Conservation (phyloP, 192 early-diverging fungal genomes). For the Coemansia sp. region DNA sequence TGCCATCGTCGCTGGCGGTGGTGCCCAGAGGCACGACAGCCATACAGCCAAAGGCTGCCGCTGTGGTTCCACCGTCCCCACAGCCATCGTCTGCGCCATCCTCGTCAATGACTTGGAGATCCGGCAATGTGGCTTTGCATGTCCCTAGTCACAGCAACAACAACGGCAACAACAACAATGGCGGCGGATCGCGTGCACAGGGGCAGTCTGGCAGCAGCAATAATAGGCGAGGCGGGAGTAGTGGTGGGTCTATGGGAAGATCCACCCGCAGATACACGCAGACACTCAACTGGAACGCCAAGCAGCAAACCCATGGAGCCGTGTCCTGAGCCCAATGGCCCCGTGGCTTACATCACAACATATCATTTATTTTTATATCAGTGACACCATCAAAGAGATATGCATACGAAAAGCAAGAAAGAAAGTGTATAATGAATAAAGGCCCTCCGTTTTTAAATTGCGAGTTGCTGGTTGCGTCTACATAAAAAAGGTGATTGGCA, state of each 20-base stretch:
- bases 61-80: conserved; percentile 13
- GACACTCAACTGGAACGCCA: conserved; percentile 23
- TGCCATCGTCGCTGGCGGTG: not conserved
- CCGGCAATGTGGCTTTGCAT: conserved; percentile 17
- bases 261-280: conserved; percentile 33
- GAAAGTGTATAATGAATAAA: too few species aligned
- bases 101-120: conserved; percentile 16
- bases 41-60: conserved; percentile 10
- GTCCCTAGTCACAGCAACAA: not conserved
- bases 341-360: too few species aligned
- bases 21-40: conserved; percentile 1
- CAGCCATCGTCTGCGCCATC: not conserved
- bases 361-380: too few species aligned
- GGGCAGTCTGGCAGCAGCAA: not conserved
- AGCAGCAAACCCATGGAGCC: conserved; percentile 8
- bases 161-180: not conserved
- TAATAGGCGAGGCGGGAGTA: not conserved
- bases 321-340: not conserved
- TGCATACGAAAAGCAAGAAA: too few species aligned
- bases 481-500: too few species aligned
- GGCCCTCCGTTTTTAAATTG: too few species aligned
- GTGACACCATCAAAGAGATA: too few species aligned
- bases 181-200: conserved; percentile 11
- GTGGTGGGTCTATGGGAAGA: conserved; percentile 6
- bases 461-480: too few species aligned